These are phyloP conservation scores for Paecilomyces sp. DNA, from an alignment of 2,329 filamentous ascomycete species.

Conservation along the genomic window DNA sequence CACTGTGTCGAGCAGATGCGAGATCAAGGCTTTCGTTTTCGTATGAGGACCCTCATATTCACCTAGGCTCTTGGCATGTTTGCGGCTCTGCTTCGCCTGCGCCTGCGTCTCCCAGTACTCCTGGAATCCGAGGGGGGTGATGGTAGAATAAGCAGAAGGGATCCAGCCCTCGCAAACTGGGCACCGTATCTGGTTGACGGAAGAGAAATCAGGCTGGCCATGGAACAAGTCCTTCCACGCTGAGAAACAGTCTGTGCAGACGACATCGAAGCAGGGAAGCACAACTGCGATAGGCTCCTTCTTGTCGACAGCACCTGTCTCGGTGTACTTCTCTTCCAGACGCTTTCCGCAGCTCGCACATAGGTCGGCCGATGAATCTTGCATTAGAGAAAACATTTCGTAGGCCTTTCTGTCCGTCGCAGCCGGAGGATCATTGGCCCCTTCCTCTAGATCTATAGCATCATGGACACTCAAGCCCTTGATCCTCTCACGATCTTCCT, in stretches of 20 bases:
- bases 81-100: slow-evolving; percentile 46
- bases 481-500: slow-evolving; percentile 72
- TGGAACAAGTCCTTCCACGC: slow-evolving; percentile 50
- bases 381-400: slow-evolving; percentile 76
- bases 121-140: slow-evolving; percentile 54
- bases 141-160: slow-evolving; percentile 57
- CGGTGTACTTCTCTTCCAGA: slow-evolving; percentile 47
- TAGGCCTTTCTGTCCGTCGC: slow-evolving; percentile 69
- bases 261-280: slow-evolving; percentile 78
- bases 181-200: slow-evolving; percentile 49
- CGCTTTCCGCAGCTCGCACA: slow-evolving; percentile 65
- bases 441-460: slow-evolving; percentile 82
- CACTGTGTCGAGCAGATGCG: slow-evolving; percentile 62
- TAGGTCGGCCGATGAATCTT: slow-evolving; percentile 67
- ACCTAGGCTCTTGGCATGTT: slow-evolving; percentile 53
- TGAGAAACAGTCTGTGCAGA: slow-evolving; percentile 69
- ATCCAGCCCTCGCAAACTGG: slow-evolving; percentile 61
- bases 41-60: slow-evolving; percentile 82
- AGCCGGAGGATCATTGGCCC: slow-evolving; percentile 54
- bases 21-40: slow-evolving; percentile 76
- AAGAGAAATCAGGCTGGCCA: slow-evolving; percentile 33
- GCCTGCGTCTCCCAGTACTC: slow-evolving; percentile 49
- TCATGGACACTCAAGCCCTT: slow-evolving; percentile 77
- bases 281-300: slow-evolving; percentile 58
- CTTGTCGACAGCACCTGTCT: slow-evolving; percentile 48